Conservation (phyloP, 1,284 basidiomycete species). For the Anthracocystis walkeri region DNA sequence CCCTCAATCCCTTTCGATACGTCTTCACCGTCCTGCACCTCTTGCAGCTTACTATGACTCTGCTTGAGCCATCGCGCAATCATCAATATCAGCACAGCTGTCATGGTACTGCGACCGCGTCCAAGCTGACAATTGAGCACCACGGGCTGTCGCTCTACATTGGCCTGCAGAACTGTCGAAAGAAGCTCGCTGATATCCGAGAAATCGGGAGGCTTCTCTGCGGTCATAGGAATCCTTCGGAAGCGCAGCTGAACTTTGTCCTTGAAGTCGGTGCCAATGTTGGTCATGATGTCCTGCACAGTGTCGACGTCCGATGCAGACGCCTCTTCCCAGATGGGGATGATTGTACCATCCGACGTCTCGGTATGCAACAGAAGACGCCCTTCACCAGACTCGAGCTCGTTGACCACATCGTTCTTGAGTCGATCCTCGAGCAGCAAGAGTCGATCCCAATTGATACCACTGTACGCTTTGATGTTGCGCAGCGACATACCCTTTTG, state of each 20-base stretch:
- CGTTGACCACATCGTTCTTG: conserved; percentile 86
- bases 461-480: conserved; percentile 66
- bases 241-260: conserved; percentile 78
- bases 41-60: conserved; percentile 30
- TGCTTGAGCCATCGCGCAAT: conserved; percentile 83
- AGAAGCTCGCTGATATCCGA: conserved; percentile 74
- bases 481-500: conserved; percentile 66
- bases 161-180: conserved; percentile 82
- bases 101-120: conserved; percentile 89
- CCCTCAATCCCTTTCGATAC: neutral
- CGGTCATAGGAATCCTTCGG: conserved; percentile 88
- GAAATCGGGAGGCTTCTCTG: conserved; percentile 72
- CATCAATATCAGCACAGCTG: conserved; percentile 86
- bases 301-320: conserved; percentile 82
- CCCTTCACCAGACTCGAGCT: conserved; percentile 85
- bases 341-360: conserved; percentile 84
- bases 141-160: conserved; percentile 79
- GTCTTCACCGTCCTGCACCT: conserved; percentile 23
- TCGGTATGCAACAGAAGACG: conserved; percentile 91
- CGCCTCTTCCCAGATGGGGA: conserved; percentile 95
- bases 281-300: conserved; percentile 87
- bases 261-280: conserved; percentile 48
- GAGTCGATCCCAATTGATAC: conserved; percentile 65
- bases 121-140: conserved; percentile 97
- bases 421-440: conserved; percentile 81